These are phyloP conservation scores for Dryas octopetala DNA, from an alignment of 306 rosid species.

Conservation along the genomic window DNA sequence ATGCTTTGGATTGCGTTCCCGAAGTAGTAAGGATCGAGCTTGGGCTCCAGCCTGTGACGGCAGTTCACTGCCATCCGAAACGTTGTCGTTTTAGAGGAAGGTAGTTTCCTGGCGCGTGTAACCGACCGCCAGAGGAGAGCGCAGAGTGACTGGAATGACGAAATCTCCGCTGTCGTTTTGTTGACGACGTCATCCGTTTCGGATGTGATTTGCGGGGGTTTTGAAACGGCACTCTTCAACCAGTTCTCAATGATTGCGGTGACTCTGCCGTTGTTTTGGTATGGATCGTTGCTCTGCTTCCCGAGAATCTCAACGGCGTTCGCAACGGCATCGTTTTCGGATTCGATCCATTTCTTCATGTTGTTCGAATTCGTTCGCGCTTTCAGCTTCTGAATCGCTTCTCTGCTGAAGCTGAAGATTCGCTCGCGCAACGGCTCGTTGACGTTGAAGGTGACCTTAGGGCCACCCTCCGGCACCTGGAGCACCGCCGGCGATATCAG, in stretches of 20 bases:
- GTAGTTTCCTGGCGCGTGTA: conserved; percentile 77
- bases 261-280: conserved; percentile 33
- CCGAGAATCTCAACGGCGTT: conserved; percentile 43
- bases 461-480: conserved; percentile 66
- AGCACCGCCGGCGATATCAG: conserved; percentile 61
- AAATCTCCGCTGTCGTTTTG: conserved; percentile 40
- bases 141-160: conserved; percentile 81
- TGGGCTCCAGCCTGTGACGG: conserved; percentile 69
- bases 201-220: not conserved
- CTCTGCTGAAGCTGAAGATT: conserved; percentile 76
- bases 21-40: conserved; percentile 64
- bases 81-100: conserved; percentile 52
- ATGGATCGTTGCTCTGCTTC: conserved; percentile 52
- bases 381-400: conserved; percentile 61
- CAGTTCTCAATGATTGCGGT: conserved; percentile 38
- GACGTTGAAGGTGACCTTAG: conserved; percentile 59
- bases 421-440: conserved; percentile 58
- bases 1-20: conserved; percentile 94
- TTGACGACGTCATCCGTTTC: too few species aligned
- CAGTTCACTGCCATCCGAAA: conserved; percentile 89
- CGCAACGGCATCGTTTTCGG: conserved; percentile 7
- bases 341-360: conserved; percentile 6
- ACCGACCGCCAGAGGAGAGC: conserved; percentile 79
- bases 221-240: conserved; percentile 30
- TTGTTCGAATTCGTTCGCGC: conserved; percentile 36